Evolutionary conservation across 352 stramenopile genomes (phyloP).

Genomic region (Thalassiosira oceanica): DNA sequence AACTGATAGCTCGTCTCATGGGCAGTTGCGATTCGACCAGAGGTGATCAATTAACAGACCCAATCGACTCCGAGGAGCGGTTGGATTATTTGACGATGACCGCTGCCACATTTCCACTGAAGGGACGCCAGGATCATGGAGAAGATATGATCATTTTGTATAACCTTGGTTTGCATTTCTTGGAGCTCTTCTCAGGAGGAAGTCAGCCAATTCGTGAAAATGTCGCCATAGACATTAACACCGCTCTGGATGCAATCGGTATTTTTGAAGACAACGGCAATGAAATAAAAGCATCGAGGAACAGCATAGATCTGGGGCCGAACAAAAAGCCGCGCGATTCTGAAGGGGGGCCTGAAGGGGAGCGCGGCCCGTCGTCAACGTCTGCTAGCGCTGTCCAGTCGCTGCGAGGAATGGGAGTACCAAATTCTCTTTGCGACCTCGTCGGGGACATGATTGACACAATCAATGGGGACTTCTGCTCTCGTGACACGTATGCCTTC

Average conservation of each 20-base stretch:
- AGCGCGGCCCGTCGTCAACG: neutral
- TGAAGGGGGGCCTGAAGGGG: neutral
- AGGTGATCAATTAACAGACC: neutral
- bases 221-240: neutral
- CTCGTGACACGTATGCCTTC: constrained; percentile 15
- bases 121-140: neutral
- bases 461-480: constrained; percentile 15
- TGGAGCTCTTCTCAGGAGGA: constrained; percentile 1
- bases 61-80: neutral
- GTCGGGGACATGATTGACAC: constrained; percentile 32
- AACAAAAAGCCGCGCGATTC: neutral
- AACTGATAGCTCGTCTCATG: neutral
- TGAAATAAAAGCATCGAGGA: neutral
- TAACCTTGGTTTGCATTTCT: constrained; percentile 8
- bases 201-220: neutral
- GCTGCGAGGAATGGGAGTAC: constrained; percentile 16
- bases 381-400: neutral
- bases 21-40: neutral
- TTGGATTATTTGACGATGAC: neutral
- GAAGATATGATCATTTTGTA: constrained; percentile 1
- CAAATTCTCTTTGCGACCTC: constrained; percentile 18
- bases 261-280: constrained; percentile 1
- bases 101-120: neutral
- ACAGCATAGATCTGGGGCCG: neutral
- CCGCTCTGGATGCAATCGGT: neutral